Percentiles rank a stretch among this genome's conserved stretches.
Evolutionary conservation across 2,329 filamentous ascomycete species (phyloP).

Genomic region (Plenodomus tracheiphilus): DNA sequence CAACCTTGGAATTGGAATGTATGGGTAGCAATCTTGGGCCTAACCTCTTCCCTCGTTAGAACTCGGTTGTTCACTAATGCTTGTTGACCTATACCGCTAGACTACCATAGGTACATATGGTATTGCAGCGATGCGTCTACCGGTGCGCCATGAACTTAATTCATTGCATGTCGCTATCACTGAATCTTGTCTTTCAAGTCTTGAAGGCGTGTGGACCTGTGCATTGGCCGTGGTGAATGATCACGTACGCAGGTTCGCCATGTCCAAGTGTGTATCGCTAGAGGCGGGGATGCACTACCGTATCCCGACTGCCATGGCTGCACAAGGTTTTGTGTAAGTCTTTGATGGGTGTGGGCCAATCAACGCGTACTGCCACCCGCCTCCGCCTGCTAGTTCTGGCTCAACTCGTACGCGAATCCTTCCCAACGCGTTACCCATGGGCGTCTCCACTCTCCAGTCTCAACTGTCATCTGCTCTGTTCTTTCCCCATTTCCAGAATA

Average conservation of each 20-base stretch:
- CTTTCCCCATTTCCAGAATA: constrained; percentile 10
- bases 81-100: no score
- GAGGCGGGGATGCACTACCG: background rate
- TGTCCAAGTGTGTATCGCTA: background rate
- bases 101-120: no score
- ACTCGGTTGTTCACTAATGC: no score
- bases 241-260: background rate
- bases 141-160: no score
- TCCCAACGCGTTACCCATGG: constrained; percentile 11
- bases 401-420: constrained; percentile 20
- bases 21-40: background rate
- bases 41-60: no score
- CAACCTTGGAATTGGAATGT: background rate
- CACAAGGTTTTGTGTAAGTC: constrained; percentile 10
- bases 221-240: no score
- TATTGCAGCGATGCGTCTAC: no score
- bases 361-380: constrained; percentile 8
- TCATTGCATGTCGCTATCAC: no score
- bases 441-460: background rate
- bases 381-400: constrained; percentile 14
- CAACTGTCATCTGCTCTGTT: background rate
- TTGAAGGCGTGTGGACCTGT: no score
- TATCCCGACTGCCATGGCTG: background rate
- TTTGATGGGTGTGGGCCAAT: constrained; percentile 12
- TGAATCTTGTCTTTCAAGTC: no score